Conservation (phyloP, 441 rosid genomes). For the Pelargonium citronellum region DNA sequence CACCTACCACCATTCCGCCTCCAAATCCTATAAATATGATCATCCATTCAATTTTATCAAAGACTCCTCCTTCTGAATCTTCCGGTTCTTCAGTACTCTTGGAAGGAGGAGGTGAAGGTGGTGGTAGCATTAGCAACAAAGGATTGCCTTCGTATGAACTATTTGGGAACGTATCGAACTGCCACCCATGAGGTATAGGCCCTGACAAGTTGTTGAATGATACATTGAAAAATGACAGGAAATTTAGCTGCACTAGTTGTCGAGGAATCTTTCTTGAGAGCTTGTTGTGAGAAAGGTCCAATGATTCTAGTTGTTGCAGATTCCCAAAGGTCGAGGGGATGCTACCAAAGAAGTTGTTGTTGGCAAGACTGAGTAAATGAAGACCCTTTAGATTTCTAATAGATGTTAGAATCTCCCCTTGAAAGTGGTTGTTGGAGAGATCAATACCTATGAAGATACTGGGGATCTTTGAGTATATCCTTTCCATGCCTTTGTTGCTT, state of each 20-base stretch:
- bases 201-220: background rate
- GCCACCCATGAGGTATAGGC: background rate
- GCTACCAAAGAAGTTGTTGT: background rate
- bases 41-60: background rate
- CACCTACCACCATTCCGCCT: background rate
- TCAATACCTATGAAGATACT: background rate
- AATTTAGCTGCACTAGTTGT: background rate
- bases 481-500: background rate
- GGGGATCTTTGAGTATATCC: background rate
- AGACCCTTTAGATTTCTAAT: background rate
- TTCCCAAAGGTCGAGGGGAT: background rate
- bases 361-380: background rate
- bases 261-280: background rate
- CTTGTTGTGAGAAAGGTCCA: background rate
- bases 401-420: background rate
- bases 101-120: background rate
- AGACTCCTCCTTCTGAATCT: background rate
- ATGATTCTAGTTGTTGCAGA: background rate
- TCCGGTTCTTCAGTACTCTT: background rate
- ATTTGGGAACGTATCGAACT: background rate
- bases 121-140: background rate
- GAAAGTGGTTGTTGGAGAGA: background rate
- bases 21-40: background rate
- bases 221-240: background rate
- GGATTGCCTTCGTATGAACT: background rate